phyloP scores from a whole-genome alignment of 495 filamentous ascomycete species.

The Tuber umbilicatum region DNA sequence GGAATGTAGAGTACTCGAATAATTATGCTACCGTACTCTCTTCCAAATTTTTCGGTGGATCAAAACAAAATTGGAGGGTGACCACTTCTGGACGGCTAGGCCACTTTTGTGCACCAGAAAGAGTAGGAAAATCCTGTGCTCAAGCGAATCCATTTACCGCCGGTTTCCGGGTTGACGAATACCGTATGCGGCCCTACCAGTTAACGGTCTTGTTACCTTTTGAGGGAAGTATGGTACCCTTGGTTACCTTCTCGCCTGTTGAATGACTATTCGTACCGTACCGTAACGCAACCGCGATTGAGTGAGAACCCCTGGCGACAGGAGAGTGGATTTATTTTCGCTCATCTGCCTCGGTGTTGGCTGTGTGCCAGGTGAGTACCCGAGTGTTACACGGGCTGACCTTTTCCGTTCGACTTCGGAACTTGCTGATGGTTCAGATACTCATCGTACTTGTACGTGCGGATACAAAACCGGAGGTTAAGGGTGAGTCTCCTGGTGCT shows the following conservation, averaged over 20 bases:
- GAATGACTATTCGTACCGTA: background rate
- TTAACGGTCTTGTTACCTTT: background rate
- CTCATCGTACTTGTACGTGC: background rate
- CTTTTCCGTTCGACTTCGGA: background rate
- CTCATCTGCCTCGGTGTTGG: background rate
- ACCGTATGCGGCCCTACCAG: background rate
- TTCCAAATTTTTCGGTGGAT: background rate
- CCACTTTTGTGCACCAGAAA: background rate
- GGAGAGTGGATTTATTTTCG: background rate
- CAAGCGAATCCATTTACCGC: background rate
- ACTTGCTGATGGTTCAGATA: background rate
- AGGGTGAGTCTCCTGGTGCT: background rate
- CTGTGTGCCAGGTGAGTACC: background rate
- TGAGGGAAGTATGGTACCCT: background rate
- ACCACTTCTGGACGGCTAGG: background rate
- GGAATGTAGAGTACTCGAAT: background rate
- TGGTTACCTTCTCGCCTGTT: background rate
- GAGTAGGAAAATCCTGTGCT: background rate
- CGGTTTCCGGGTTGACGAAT: background rate
- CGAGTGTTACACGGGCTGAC: background rate
- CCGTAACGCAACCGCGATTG: background rate
- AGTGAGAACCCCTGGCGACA: background rate
- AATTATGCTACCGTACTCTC: background rate
- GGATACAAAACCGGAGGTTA: background rate
- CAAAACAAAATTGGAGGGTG: constrained; percentile 1